phyloP scores from a whole-genome alignment of 768 basidiomycete genomes.

The Xerocomellus chrysenteron region DNA sequence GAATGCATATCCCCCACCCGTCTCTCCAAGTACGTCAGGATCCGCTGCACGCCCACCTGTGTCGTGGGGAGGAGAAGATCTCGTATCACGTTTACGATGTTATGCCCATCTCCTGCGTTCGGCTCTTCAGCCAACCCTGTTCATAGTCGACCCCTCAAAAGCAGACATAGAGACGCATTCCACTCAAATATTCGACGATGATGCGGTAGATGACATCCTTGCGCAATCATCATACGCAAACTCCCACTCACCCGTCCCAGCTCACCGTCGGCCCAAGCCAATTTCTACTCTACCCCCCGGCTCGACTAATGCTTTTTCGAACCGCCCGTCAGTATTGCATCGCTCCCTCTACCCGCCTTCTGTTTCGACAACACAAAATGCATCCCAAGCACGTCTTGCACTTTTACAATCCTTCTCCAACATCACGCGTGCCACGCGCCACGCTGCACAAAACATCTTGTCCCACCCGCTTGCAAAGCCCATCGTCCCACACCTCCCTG shows the following conservation, averaged over 20 bases:
- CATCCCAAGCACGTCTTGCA: conserved; percentile 74
- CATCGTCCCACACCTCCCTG: conserved; percentile 93
- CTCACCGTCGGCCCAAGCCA: conserved; percentile 73
- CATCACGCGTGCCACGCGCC: conserved; percentile 88
- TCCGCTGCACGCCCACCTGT: conserved; percentile 42
- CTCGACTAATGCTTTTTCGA: conserved; percentile 54
- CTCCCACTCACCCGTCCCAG: conserved; percentile 81
- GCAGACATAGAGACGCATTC: conserved; percentile 93
- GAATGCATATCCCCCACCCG: conserved; percentile 63
- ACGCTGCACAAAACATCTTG: conserved; percentile 92
- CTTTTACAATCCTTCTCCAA: conserved; percentile 93
- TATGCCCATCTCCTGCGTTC: conserved; percentile 86
- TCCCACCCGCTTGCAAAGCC: conserved; percentile 96
- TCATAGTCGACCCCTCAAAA: conserved; percentile 88
- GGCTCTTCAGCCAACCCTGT: conserved; percentile 79
- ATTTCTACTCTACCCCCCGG: conserved; percentile 41
- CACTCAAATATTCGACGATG: conserved; percentile 78
- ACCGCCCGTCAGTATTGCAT: conserved; percentile 76
- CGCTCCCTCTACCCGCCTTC: conserved; percentile 63
- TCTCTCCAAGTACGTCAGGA: conserved; percentile 46
- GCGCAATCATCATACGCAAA: conserved; percentile 74
- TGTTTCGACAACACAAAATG: conserved; percentile 47
- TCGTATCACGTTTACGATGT: conserved; percentile 69
- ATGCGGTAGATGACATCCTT: conserved; percentile 85
- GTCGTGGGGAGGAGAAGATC: conserved; percentile 87